phyloP scores from a whole-genome alignment of 768 basidiomycete species.

The Boletus pseudo-olivaceus region DNA sequence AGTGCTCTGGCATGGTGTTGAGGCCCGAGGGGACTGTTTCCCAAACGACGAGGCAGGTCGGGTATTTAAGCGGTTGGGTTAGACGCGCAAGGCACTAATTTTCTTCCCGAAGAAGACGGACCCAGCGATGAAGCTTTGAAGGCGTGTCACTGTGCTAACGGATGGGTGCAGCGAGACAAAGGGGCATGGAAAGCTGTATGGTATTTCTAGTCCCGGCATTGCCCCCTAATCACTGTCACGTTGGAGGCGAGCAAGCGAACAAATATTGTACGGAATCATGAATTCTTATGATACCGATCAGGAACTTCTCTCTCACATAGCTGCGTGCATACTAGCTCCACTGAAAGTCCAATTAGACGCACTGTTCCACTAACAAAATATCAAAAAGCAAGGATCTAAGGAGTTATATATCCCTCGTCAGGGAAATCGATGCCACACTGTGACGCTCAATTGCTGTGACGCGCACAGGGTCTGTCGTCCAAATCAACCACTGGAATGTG shows the following conservation, averaged over 20 bases:
- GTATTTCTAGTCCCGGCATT: neutral
- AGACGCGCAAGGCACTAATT: neutral
- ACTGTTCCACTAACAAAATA: neutral
- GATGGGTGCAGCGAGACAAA: neutral
- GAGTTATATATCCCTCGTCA: too few relatives aligned
- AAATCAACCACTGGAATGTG: too few relatives aligned
- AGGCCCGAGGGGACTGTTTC: neutral
- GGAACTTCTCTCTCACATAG: neutral
- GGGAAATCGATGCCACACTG: neutral
- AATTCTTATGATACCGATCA: neutral
- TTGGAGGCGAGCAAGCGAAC: neutral
- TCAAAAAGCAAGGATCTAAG: too few relatives aligned
- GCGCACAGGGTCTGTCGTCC: too few relatives aligned
- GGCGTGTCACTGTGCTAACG: neutral
- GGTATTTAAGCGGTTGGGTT: neutral
- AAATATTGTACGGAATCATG: neutral
- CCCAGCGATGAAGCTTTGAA: neutral
- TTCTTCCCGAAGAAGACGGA: neutral
- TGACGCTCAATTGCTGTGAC: too few relatives aligned
- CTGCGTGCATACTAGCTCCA: neutral
- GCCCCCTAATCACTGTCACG: neutral
- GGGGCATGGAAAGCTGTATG: neutral
- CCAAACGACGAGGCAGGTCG: neutral
- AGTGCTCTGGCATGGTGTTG: constrained; percentile 11
- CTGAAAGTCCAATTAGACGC: neutral